A percentile compares a stretch with the other conserved stretches of the same genome.
Conservation (phyloP, 1,284 basidiomycete genomes). For the Phlebopus sp. region DNA sequence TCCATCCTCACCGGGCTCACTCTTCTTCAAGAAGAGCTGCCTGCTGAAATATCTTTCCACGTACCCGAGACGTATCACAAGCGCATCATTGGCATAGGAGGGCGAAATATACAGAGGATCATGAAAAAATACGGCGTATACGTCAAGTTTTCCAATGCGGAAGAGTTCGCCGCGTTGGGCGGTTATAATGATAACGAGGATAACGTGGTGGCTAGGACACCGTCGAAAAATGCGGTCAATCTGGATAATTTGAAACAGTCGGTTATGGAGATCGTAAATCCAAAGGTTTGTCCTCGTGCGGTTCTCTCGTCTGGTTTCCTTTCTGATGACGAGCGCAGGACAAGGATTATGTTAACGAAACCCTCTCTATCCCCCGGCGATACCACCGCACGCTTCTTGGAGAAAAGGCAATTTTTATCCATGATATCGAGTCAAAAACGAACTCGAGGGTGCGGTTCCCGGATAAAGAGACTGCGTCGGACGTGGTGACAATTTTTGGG, state of each 20-base stretch:
- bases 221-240: constrained; percentile 96
- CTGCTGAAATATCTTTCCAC: constrained; percentile 99
- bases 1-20: constrained; percentile 87
- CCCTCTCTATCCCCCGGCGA: constrained; percentile 87
- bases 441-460: constrained; percentile 95
- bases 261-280: constrained; percentile 96
- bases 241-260: constrained; percentile 94
- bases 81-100: constrained; percentile 98
- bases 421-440: constrained; percentile 95
- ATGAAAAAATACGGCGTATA: constrained; percentile 99
- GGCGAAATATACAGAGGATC: constrained; percentile 97
- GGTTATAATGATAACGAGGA: constrained; percentile 98
- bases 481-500: constrained; percentile 90
- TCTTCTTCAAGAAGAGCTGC: constrained; percentile 93
- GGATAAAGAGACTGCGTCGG: constrained; percentile 91
- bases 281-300: constrained; percentile 61
- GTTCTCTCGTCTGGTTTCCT: constrained; percentile 9
- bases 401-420: constrained; percentile 96
- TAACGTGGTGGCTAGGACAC: constrained; percentile 96
- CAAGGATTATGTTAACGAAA: constrained; percentile 95
- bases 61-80: constrained; percentile 99
- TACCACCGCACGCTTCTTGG: constrained; percentile 95
- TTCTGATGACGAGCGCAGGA: constrained; percentile 51
- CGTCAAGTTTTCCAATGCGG: constrained; percentile 98
- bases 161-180: constrained; percentile 93